A percentile compares a stretch with the other conserved stretches of the same genome.
phyloP scores from a whole-genome alignment of 2,329 filamentous ascomycete genomes.

The Leptosphaerulina australis region DNA sequence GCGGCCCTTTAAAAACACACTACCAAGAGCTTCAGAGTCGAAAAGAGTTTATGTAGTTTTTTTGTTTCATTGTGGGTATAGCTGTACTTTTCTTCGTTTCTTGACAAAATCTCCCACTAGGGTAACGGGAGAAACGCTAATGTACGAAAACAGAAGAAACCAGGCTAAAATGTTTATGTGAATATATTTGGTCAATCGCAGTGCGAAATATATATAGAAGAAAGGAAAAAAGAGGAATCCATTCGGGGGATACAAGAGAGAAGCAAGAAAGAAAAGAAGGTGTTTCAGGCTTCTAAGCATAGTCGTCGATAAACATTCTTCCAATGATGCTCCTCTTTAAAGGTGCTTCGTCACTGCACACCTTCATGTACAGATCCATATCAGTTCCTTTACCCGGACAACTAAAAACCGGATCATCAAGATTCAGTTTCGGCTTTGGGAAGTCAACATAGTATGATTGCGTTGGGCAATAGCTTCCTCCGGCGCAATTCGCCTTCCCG shows the following conservation, averaged over 20 bases:
- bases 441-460: slow-evolving; percentile 35
- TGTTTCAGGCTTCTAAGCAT: not conserved
- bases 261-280: not conserved
- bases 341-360: slow-evolving; percentile 27
- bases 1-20: not conserved
- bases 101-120: no score
- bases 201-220: not conserved
- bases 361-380: slow-evolving; percentile 31
- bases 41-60: not conserved
- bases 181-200: not conserved
- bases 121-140: no score
- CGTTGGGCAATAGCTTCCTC: slow-evolving; percentile 33
- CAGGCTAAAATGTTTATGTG: not conserved
- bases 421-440: slow-evolving; percentile 28
- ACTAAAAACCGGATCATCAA: slow-evolving; percentile 33
- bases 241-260: not conserved
- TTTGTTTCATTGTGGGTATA: not conserved
- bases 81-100: not conserved
- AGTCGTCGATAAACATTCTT: slow-evolving; percentile 2
- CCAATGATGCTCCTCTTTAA: slow-evolving; percentile 37
- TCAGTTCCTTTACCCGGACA: slow-evolving; percentile 24
- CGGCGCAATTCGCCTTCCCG: slow-evolving; percentile 21
- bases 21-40: not conserved
- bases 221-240: not conserved
- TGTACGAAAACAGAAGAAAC: no score